Percentiles rank a stretch among this genome's conserved stretches.
These are phyloP conservation scores for Malassezia yamatoensis DNA, from an alignment of 1,284 basidiomycete species.

Conservation along the genomic window DNA sequence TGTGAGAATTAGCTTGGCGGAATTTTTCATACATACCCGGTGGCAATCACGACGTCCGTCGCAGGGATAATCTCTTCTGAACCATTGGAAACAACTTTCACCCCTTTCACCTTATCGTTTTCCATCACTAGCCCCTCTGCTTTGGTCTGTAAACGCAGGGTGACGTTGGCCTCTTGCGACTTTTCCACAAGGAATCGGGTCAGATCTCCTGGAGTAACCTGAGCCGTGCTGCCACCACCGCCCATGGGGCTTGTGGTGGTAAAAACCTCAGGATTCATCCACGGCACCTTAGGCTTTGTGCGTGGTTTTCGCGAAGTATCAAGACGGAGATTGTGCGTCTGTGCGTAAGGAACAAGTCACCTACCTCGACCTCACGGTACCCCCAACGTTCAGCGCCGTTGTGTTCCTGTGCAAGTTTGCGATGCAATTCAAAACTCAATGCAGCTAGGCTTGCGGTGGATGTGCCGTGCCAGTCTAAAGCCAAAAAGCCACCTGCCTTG, in stretches of 20 bases:
- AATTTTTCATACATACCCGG: slow-evolving; percentile 49
- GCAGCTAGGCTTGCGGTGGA: slow-evolving; percentile 55
- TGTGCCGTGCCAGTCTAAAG: slow-evolving; percentile 60
- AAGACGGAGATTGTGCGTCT: slow-evolving; percentile 29
- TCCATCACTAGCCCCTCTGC: slow-evolving; percentile 28
- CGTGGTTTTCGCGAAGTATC: slow-evolving; percentile 25
- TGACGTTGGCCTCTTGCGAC: slow-evolving; percentile 48
- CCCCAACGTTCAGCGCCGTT: slow-evolving; percentile 67
- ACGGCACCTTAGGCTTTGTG: slow-evolving; percentile 26
- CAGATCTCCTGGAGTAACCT: slow-evolving; percentile 71
- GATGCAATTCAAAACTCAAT: slow-evolving; percentile 70
- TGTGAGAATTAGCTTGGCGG: background rate
- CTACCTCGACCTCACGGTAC: slow-evolving; percentile 59
- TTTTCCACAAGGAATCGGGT: slow-evolving; percentile 65
- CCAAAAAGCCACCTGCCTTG: slow-evolving; percentile 84
- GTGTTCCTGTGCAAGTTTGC: slow-evolving; percentile 64
- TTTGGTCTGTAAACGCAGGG: slow-evolving; percentile 46
- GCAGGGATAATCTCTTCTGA: slow-evolving; percentile 17
- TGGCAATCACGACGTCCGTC: slow-evolving; percentile 60
- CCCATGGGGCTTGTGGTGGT: slow-evolving; percentile 43
- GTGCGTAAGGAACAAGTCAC: slow-evolving; percentile 13
- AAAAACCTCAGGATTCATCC: slow-evolving; percentile 45
- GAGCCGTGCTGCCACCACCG: slow-evolving; percentile 56
- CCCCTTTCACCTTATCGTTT: slow-evolving; percentile 17
- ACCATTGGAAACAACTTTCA: slow-evolving; percentile 18